These are phyloP conservation scores for Schwanniomyces polymorphus DNA, from an alignment of 805 yeast species.

Conservation along the genomic window DNA sequence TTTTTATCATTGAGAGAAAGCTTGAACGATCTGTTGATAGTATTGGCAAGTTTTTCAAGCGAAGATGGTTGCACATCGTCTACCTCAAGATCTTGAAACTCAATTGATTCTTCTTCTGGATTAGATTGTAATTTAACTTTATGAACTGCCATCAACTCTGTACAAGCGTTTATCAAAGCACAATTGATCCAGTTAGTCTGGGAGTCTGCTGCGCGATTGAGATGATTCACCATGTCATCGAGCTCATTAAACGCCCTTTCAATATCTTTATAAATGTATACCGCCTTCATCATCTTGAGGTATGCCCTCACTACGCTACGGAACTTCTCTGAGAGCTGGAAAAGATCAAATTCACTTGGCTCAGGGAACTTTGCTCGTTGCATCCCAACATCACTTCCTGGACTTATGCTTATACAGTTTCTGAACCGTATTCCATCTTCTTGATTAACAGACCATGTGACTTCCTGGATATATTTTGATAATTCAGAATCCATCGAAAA, in stretches of 20 bases:
- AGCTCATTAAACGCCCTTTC: constrained; percentile 30
- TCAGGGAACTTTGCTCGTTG: constrained; percentile 29
- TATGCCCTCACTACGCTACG: constrained; percentile 32
- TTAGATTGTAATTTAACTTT: constrained; percentile 30
- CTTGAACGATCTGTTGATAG: constrained; percentile 72
- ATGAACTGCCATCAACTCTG: constrained; percentile 41
- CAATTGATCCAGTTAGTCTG: constrained; percentile 54
- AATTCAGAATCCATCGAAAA: constrained; percentile 5
- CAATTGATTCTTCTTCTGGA: constrained; percentile 21
- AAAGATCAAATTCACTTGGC: constrained; percentile 42
- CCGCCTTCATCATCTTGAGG: constrained; percentile 34
- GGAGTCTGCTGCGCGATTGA: constrained; percentile 54
- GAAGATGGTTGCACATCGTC: constrained; percentile 19
- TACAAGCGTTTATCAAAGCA: constrained; percentile 40
- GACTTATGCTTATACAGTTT: constrained; percentile 33
- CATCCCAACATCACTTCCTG: constrained; percentile 29
- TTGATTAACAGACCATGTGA: constrained; percentile 15
- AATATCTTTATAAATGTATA: constrained; percentile 31
- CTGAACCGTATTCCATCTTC: constrained; percentile 18
- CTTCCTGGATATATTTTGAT: constrained; percentile 20
- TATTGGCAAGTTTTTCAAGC: constrained; percentile 57
- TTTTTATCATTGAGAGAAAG: constrained; percentile 77
- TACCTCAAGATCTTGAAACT: constrained; percentile 19
- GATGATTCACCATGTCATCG: constrained; percentile 41
- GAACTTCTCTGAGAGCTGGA: constrained; percentile 36